A percentile compares a stretch with the other conserved stretches of the same genome.
These are phyloP conservation scores for Leccinum barrowsii DNA, from an alignment of 768 basidiomycete genomes.

Conservation along the genomic window DNA sequence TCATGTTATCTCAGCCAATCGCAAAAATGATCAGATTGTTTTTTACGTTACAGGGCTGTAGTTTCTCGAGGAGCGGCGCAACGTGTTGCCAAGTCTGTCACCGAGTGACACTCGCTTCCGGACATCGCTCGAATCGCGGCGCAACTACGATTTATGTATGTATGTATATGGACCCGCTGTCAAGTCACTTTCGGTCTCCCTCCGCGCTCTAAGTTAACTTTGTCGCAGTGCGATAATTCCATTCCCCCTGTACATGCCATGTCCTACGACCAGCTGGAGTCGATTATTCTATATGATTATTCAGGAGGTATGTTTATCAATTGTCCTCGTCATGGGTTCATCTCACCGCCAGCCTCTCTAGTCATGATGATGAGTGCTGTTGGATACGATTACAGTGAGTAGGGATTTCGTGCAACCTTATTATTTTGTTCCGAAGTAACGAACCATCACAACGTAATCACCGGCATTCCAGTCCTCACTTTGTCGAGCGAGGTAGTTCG, in stretches of 20 bases:
- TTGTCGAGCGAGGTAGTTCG: constrained; percentile 12
- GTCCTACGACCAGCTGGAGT: neutral
- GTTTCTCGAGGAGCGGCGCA: neutral
- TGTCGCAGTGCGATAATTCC: neutral
- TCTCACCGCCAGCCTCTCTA: neutral
- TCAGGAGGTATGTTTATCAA: neutral
- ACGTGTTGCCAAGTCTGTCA: neutral
- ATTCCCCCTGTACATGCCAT: neutral
- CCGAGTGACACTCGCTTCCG: neutral
- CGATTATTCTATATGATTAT: neutral
- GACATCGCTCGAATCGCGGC: neutral
- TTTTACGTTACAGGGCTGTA: neutral
- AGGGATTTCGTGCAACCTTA: neutral
- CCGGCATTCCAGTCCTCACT: constrained; percentile 9
- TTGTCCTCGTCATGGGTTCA: neutral
- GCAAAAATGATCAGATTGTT: neutral
- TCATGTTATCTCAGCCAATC: neutral
- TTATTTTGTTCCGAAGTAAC: neutral
- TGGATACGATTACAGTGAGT: constrained; percentile 11
- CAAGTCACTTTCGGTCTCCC: neutral
- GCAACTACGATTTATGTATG: neutral
- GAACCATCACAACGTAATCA: neutral
- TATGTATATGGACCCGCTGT: neutral
- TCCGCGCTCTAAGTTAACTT: no score
- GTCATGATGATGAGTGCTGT: constrained; percentile 1